Percentiles rank a stretch among this genome's conserved stretches.
Evolutionary conservation across 768 basidiomycete species (phyloP).

Genomic region (Termitomyces titanicus): DNA sequence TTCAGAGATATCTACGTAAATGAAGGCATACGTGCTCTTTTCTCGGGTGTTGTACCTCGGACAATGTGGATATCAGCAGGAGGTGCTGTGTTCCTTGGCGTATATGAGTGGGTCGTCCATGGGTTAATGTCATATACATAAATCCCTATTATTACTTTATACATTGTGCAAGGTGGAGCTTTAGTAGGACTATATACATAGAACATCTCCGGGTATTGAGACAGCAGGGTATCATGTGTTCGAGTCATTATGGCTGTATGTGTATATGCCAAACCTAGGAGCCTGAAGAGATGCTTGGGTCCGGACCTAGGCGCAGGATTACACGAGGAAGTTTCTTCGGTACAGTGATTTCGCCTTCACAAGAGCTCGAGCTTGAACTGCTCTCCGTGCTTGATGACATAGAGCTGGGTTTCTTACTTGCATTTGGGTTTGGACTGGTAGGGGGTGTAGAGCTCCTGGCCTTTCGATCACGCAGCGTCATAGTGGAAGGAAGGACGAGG

Average conservation of each 20-base stretch:
- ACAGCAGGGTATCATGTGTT: background rate
- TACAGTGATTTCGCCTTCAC: slow-evolving; percentile 40
- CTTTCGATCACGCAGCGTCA: slow-evolving; percentile 14
- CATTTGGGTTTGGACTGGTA: slow-evolving; percentile 3
- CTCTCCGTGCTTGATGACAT: background rate
- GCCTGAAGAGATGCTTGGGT: slow-evolving; percentile 7
- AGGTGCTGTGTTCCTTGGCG: slow-evolving; percentile 96
- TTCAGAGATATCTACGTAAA: slow-evolving; percentile 60
- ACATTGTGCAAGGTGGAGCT: background rate
- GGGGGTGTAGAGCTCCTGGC: slow-evolving; percentile 9
- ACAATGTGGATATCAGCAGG: slow-evolving; percentile 97
- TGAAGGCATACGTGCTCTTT: slow-evolving; percentile 77
- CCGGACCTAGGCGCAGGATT: slow-evolving; percentile 28
- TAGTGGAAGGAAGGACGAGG: background rate
- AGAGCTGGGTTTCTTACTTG: slow-evolving; percentile 11
- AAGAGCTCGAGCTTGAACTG: slow-evolving; percentile 23
- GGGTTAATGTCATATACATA: slow-evolving; percentile 32
- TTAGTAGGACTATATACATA: background rate
- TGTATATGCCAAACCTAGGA: background rate
- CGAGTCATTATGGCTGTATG: background rate
- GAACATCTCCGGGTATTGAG: background rate
- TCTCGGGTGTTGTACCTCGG: slow-evolving; percentile 84
- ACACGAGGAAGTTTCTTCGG: slow-evolving; percentile 29
- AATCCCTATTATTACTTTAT: background rate
- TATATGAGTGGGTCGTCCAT: slow-evolving; percentile 80